Evolutionary conservation across 1,139 yeast genomes (phyloP).

Genomic region (Saccharomyces hybrid): DNA sequence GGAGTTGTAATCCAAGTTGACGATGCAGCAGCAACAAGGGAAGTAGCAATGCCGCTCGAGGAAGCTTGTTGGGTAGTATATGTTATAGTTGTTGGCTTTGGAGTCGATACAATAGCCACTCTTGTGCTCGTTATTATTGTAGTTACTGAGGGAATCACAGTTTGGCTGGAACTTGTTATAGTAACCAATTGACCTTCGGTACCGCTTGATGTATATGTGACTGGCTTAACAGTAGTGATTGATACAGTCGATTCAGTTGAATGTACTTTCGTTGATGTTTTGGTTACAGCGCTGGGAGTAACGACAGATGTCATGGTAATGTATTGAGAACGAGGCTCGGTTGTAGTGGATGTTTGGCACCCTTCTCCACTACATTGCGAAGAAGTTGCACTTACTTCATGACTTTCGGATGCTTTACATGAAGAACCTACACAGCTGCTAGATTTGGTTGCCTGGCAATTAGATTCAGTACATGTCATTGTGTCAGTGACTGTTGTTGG

Average conservation of each 20-base stretch:
- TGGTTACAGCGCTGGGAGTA: conserved; percentile 2
- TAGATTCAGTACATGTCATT: conserved; percentile 6
- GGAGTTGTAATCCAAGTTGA: conserved; percentile 3
- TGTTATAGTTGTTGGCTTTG: conserved; percentile 4
- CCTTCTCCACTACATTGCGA: neutral
- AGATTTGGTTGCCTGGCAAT: conserved; percentile 2
- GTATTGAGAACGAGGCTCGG: neutral
- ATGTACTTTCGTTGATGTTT: neutral
- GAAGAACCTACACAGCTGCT: neutral
- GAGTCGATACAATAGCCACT: conserved; percentile 7
- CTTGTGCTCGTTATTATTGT: conserved; percentile 6
- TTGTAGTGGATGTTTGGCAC: neutral
- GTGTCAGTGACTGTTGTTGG: conserved; percentile 1
- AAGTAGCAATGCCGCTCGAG: neutral
- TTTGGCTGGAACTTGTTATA: conserved; percentile 9
- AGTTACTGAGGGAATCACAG: conserved; percentile 5
- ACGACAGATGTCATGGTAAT: conserved; percentile 1
- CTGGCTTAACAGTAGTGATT: conserved; percentile 9
- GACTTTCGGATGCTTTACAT: neutral
- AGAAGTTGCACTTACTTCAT: neutral
- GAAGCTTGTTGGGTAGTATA: neutral
- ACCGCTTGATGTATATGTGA: conserved; percentile 9
- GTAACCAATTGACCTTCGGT: conserved; percentile 7
- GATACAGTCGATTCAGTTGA: conserved; percentile 9
- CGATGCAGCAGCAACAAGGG: neutral